Evolutionary conservation across 257 asterid genomes (phyloP), one percentile per base, ranked within the genome.

Genomic region (Jaltomata sinuosa): DNA sequence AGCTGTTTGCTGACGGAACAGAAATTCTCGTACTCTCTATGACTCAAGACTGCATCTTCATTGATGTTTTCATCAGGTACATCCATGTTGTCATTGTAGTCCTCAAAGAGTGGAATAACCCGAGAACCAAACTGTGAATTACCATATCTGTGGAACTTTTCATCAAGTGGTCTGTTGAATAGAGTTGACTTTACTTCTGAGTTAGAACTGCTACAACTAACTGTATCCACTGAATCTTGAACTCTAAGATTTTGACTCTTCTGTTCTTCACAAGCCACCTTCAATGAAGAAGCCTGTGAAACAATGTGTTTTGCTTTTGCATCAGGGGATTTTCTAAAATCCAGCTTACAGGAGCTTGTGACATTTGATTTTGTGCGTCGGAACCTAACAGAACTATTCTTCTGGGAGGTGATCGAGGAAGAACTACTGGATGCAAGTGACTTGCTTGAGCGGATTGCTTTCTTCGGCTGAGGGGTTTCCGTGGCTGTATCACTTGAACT

Each of bases 1-100:
- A 95, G 97, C 62, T 95, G 98, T 83, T 87, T 88, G 10, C 88
- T 92, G 59, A 95, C 92, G 79, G 92, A 87, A 81, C 94, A 87
- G n/a, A 95, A 59, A 64, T 89, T 92, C 86, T 92, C 97, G 2
- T 87, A 88, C 91, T 94, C 99, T 84, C 85, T 85, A 34, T 82
- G 87, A 84, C 84, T 86, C 78, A 74, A 91, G 40, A 55, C 27
- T 5, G 67, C 55, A 42, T 77, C 86, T 59, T 86, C 89, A 59
- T n/a, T 79, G 15, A 22, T 53, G 74, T 62, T 78, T 29, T 21
- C 87, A 8, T 54, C 80, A 16, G 68, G 85, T 40, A 21, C 25
- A 47, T 77, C 78, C 72, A 62, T 49, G 50, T 34, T 53, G 27
- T n/a, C 27, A 74, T 82, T 83, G 29, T 81, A 90, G 32, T 72